These are phyloP conservation scores for Rhynchosporium secalis DNA, from an alignment of 2,329 filamentous ascomycete species.

Conservation along the genomic window DNA sequence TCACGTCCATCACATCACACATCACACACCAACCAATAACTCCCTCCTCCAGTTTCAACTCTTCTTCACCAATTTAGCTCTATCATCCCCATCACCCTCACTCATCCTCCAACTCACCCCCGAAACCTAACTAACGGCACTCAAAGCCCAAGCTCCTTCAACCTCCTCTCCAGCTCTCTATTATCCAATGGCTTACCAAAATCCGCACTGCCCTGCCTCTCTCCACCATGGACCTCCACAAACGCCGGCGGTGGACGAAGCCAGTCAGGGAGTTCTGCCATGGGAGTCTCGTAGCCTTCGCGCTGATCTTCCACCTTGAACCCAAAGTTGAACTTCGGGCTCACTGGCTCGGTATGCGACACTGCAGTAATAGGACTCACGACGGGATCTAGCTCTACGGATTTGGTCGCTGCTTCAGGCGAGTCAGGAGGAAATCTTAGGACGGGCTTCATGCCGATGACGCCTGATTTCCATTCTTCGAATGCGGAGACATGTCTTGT, in stretches of 20 bases:
- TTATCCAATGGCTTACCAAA: background rate
- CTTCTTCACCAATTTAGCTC: no score
- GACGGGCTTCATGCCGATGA: background rate
- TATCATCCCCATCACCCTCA: background rate
- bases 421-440: background rate
- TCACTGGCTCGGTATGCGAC: background rate
- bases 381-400: background rate
- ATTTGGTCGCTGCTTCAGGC: background rate
- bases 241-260: background rate
- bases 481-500: background rate
- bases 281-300: background rate
- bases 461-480: conserved; percentile 8
- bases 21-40: no score
- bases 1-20: no score
- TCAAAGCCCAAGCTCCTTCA: conserved; percentile 4
- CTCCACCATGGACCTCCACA: background rate
- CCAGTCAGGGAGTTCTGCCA: background rate
- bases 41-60: no score
- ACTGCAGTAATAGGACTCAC: background rate
- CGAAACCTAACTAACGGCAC: background rate
- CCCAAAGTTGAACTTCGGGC: no score
- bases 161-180: conserved; percentile 5
- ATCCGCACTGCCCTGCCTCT: background rate
- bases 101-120: background rate
- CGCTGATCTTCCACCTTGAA: background rate